Evolutionary conservation across 2,329 filamentous ascomycete species (phyloP).

Genomic region (Arthrobotrys megalospora): DNA sequence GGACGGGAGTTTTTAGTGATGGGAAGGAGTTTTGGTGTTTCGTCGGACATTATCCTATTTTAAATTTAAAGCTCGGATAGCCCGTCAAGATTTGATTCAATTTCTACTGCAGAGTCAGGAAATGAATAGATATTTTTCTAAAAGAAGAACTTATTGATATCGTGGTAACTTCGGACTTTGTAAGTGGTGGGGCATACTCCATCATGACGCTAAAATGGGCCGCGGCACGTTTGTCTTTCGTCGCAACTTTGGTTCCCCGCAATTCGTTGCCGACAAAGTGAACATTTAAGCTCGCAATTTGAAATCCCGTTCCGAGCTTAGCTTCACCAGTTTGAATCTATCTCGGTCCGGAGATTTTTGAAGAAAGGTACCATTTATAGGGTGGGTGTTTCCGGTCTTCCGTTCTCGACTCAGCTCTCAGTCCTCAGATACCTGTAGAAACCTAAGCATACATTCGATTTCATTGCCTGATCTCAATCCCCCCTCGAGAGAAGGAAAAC

Average conservation of each 20-base stretch:
- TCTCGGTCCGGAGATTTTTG: conserved; percentile 43
- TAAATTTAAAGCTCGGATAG: background rate
- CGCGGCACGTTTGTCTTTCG: conserved; percentile 28
- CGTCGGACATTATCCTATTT: conserved; percentile 10
- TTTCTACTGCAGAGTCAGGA: background rate
- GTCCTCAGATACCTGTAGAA: background rate
- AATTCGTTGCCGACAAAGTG: conserved; percentile 57
- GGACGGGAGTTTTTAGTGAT: background rate
- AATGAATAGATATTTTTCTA: background rate
- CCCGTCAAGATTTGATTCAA: background rate
- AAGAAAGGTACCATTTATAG: conserved; percentile 6
- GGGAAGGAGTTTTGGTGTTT: conserved; percentile 16
- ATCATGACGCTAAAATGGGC: conserved; percentile 28
- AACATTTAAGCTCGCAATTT: conserved; percentile 9
- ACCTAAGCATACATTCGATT: background rate
- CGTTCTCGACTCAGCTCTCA: background rate
- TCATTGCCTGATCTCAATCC: background rate
- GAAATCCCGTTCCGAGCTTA: conserved; percentile 39
- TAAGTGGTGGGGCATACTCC: conserved; percentile 22
- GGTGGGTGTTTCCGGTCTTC: background rate
- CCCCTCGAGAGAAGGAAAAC: background rate
- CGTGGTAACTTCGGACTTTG: conserved; percentile 31
- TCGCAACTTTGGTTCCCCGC: conserved; percentile 41
- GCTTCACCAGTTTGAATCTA: conserved; percentile 20
- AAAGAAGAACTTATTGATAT: background rate